Conservation (phyloP, 148 eudicot species). For the Arbutus unedo region DNA sequence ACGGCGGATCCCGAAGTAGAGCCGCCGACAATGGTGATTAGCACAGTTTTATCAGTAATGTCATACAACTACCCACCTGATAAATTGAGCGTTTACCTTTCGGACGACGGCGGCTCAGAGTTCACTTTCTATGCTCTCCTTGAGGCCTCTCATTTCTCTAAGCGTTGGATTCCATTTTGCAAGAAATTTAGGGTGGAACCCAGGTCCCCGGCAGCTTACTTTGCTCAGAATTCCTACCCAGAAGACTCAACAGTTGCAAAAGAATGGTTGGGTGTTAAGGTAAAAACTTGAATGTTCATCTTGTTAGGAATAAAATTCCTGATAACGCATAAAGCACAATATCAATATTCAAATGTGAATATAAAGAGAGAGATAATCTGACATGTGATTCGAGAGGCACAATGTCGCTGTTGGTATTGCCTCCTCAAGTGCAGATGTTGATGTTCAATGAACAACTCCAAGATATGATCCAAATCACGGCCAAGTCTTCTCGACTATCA, state of each 20-base stretch:
- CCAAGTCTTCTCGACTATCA: too few relatives aligned
- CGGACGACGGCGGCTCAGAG: constrained; percentile 47
- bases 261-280: constrained; percentile 33
- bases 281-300: neutral
- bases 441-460: too few relatives aligned
- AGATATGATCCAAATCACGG: too few relatives aligned
- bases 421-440: too few relatives aligned
- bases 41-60: constrained; percentile 39
- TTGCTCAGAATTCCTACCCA: constrained; percentile 5
- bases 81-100: constrained; percentile 37
- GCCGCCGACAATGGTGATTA: constrained; percentile 42
- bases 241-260: constrained; percentile 9
- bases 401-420: too few relatives aligned
- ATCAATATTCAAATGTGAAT: too few relatives aligned
- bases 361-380: too few relatives aligned
- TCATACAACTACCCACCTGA: constrained; percentile 37
- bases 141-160: constrained; percentile 42
- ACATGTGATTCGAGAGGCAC: too few relatives aligned
- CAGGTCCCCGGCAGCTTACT: constrained; percentile 36
- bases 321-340: too few relatives aligned
- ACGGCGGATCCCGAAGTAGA: constrained; percentile 40
- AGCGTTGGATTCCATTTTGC: constrained; percentile 46
- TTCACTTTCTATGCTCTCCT: constrained; percentile 47
- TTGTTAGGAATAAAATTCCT: neutral
- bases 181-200: constrained; percentile 40